Base-by-base conservation (phyloP, 2,329 filamentous ascomycete genomes). In the Tolypocladium album region DNA sequence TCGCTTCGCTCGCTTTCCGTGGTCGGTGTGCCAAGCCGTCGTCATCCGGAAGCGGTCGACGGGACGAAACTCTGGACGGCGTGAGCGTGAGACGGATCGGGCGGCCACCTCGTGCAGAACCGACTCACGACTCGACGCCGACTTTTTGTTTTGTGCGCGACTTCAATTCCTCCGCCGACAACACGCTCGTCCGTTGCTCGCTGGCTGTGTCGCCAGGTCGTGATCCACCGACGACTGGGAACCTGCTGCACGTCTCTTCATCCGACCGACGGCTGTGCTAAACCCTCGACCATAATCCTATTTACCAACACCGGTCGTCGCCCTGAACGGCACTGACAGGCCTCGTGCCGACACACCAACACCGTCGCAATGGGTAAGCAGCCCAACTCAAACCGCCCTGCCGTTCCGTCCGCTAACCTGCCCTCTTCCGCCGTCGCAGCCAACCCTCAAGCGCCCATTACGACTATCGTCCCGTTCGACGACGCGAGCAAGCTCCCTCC, bases 401-500 rank as follows among this genome's bases (percentile, higher is more conserved):
- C 15, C 8, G n/a, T 53, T 4, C 2, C 9, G 50, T 53, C 50
- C 17, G 17, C 31, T 53, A 22, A 53, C 56, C 39, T 53, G 39
- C 7, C 40, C 31, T 36, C 31, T 11, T 2, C 57, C 22, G 15
- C 4, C 47, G 22, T 15, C 11, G 27, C 45, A 45, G 58, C 27
- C 27, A 31, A 31, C 27, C 3, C 47, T 20, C 60, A 58, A 20
- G 43, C n/a, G n/a, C 56, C 60, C 36, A 63, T 68, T 47, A 83
- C 81, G 15, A 83, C 82, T 7, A 77, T 87, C 63, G 76, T 84
- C 50, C 83, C 84, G 56, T 83, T 86, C 66, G 64, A 67, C 55
- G 72, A 78, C 50, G 63, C 61, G 27, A 60, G 61, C 56, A 58
- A 69, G 50, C 81, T 90, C 56, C 88, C 88, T 5, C 69, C 79